Evolutionary conservation across 2,329 filamentous ascomycete species (phyloP).

Genomic region (Fusarium poae): DNA sequence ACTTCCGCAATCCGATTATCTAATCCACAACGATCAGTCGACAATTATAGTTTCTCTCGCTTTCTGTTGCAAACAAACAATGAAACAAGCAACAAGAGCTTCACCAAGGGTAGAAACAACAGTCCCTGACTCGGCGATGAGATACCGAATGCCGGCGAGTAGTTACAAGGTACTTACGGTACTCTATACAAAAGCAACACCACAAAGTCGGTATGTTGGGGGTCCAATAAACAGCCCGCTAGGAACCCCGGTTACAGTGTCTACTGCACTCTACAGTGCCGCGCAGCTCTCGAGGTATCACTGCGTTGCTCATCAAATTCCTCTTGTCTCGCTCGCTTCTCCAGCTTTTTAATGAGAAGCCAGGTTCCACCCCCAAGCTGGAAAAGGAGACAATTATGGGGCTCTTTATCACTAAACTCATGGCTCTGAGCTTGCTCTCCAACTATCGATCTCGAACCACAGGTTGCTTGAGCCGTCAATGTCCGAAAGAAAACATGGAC

Average conservation of each 20-base stretch:
- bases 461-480: conserved; percentile 33
- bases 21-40: background rate
- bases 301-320: conserved; percentile 1
- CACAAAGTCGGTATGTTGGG: conserved; percentile 36
- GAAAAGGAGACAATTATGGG: conserved; percentile 30
- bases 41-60: background rate
- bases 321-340: conserved; percentile 9
- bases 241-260: background rate
- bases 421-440: background rate
- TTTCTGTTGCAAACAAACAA: conserved; percentile 13
- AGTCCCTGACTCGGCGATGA: conserved; percentile 33
- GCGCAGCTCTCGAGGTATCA: conserved; percentile 16
- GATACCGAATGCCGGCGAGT: conserved; percentile 40
- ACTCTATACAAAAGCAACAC: conserved; percentile 32
- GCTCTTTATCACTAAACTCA: conserved; percentile 15
- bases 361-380: conserved; percentile 21
- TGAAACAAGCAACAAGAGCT: background rate
- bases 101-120: conserved; percentile 3
- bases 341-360: conserved; percentile 26
- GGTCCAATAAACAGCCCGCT: conserved; percentile 32
- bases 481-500: conserved; percentile 9
- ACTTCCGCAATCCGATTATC: conserved; percentile 4
- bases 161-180: conserved; percentile 12
- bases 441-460: conserved; percentile 10
- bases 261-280: background rate